Evolutionary conservation across 169 alveolate species (phyloP).

Genomic region (Cryptosporidium viatorum): DNA sequence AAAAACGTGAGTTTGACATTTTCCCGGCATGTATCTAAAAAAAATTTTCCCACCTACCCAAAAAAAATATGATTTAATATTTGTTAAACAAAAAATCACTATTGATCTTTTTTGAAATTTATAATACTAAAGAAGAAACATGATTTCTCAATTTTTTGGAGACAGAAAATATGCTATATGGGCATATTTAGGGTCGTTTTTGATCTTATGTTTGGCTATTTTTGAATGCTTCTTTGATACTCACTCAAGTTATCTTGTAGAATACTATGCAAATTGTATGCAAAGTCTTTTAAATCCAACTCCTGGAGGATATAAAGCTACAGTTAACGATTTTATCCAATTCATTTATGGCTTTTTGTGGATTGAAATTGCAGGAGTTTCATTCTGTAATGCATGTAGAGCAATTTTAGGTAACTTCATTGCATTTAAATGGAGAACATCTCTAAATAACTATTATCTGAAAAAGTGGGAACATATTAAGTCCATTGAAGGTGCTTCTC

Average conservation of each 20-base stretch:
- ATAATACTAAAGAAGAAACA: not conserved
- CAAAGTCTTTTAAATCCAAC: constrained; percentile 62
- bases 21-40: constrained; percentile 45
- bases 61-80: not conserved
- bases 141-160: constrained; percentile 54
- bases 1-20: not conserved
- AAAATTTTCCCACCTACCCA: constrained; percentile 40
- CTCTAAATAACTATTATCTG: constrained; percentile 41
- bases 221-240: constrained; percentile 69
- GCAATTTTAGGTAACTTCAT: constrained; percentile 37
- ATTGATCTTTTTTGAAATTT: not conserved
- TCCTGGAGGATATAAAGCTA: constrained; percentile 36
- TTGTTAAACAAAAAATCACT: not conserved
- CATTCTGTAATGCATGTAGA: constrained; percentile 27
- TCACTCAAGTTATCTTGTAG: constrained; percentile 14
- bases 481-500: constrained; percentile 73
- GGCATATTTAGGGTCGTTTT: constrained; percentile 66
- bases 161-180: constrained; percentile 39
- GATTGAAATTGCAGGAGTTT: constrained; percentile 58
- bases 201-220: constrained; percentile 25
- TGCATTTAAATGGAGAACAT: constrained; percentile 75
- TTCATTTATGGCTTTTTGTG: constrained; percentile 39
- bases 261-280: constrained; percentile 51
- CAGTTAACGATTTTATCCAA: constrained; percentile 8
- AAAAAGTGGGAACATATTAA: constrained; percentile 29